Base-by-base conservation (phyloP, 2,329 filamentous ascomycete species). In the Colletotrichum paranaense region DNA sequence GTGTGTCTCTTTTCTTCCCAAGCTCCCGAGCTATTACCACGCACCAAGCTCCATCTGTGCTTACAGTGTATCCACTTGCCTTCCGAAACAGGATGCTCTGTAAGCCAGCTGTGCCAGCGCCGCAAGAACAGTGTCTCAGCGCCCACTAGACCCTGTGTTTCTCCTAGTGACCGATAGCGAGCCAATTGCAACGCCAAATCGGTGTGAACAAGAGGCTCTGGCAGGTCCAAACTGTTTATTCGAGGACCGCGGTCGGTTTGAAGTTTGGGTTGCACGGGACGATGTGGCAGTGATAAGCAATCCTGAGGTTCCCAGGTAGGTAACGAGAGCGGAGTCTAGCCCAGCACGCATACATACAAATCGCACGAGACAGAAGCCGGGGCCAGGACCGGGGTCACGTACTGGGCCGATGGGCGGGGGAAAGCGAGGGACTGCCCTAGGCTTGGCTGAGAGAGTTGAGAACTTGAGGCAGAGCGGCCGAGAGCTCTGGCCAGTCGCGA, bases 401-500 rank as follows among this genome's bases (percentile, higher is more conserved):
- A 35, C 67, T 56, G 49, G 57, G 52, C 69, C 69, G 66, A 72
- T 63, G 42, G 32, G 69, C 69, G 66, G 69, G 69, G 69, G 58
- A n/a, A 63, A 69, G 69, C 69, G 66, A 72, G 69, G 66, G 66
- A 69, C 22, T 59, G 46, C 58, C 58, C 62, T 68, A 60, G 46
- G 67, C 66, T 64, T 73, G 67, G 60, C 46, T 56, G 66, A 73
- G 59, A 64, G 55, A 64, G 52, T 60, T 26, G 59, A 65, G 58
- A 53, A 64, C 35, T 60, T 26, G 59, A 65, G 65, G 69, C 53
- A 59, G 69, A 72, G 58, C 62, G 69, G 63, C 63, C 68, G 64
- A 72, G 56, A 72, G 69, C 65, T 72, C 57, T 68, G 65, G 65
- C 69, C 69, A 68, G 65, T 72, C 58, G 65, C 58, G 65, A 68